A percentile compares a stretch with the other conserved stretches of the same genome.
phyloP scores from a whole-genome alignment of 805 yeast species.

The Cyberlindnera nakhonratchasimensis region DNA sequence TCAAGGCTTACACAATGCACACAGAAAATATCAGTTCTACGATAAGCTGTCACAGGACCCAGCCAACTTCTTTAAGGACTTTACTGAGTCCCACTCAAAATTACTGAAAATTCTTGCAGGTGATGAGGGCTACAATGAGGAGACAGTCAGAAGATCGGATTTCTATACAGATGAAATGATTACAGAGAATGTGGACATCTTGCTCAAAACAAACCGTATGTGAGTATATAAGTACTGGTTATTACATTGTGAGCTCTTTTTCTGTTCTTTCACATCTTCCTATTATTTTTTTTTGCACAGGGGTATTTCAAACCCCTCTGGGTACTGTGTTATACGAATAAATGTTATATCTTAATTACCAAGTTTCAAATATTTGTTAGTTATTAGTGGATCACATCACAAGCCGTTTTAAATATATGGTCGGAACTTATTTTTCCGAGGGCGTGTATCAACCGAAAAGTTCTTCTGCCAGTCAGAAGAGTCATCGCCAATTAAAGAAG shows the following conservation, averaged over 20 bases:
- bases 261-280: not conserved
- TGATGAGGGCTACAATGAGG: slow-evolving; percentile 89
- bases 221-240: no score
- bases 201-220: slow-evolving; percentile 51
- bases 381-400: no score
- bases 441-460: not conserved
- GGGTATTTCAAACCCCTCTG: not conserved
- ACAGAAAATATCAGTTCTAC: slow-evolving; percentile 76
- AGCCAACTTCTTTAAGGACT: slow-evolving; percentile 62
- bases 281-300: not conserved
- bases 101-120: slow-evolving; percentile 83
- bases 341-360: no score
- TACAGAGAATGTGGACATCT: slow-evolving; percentile 72
- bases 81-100: slow-evolving; percentile 78
- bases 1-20: slow-evolving; percentile 47
- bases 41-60: slow-evolving; percentile 74
- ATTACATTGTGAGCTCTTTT: not conserved
- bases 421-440: not conserved
- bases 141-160: slow-evolving; percentile 76
- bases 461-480: not conserved
- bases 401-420: not conserved
- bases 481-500: slow-evolving; percentile 2
- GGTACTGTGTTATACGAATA: no score
- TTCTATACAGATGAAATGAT: slow-evolving; percentile 75
- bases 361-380: no score